Evolutionary conservation across 768 basidiomycete species (phyloP), one percentile per base, ranked within the genome.

Genomic region (Lactarius sp.): DNA sequence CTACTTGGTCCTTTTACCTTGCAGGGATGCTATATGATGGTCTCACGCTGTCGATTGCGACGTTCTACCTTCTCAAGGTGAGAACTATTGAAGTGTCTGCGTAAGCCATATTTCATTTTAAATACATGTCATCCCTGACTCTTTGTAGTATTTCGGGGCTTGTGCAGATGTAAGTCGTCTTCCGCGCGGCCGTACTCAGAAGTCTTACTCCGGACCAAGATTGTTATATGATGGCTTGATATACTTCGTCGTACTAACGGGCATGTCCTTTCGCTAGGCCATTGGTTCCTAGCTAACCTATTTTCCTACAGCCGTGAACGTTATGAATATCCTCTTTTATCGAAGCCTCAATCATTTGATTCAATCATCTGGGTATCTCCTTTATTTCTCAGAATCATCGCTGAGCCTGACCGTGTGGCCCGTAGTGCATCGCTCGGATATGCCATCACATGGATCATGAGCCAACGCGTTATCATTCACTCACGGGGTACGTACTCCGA

Each of bases 221-320:
- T 83, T 88, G 82, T 74, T 89, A 4, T 84, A 83, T 60, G 85
- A 89, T 66, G 87, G 87, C 33, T 72, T 88, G 31, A 80, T 82
- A 31, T 88, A 86, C 70, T 83, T 87, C 61, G 66, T 85, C 34
- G 76, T 76, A 4, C 72, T 88, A 47, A 83, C 85, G 60, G 75
- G 71, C 79, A 59, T 18, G 70, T 63, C 9, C 3, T 10, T 13
- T 46, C 36, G n/a, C 36, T 36, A 22, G 16, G 3, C 22, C 33
- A 27, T 31, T 27, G 9, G 8, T 53, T 54, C 50, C 33, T 37
- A 20, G 3, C 9, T 27, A 54, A 51, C 13, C 37, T 14, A 14
- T 51, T 49, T 31, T 42, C 13, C 13, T 56, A 22, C 52, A 74
- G 73, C 42, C 18, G 61, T 66, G 5, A 74, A 74, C 56, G 49